Evolutionary conservation across 192 early-diverging fungal genomes (phyloP).

Genomic region (Chytriomyces confervae): DNA sequence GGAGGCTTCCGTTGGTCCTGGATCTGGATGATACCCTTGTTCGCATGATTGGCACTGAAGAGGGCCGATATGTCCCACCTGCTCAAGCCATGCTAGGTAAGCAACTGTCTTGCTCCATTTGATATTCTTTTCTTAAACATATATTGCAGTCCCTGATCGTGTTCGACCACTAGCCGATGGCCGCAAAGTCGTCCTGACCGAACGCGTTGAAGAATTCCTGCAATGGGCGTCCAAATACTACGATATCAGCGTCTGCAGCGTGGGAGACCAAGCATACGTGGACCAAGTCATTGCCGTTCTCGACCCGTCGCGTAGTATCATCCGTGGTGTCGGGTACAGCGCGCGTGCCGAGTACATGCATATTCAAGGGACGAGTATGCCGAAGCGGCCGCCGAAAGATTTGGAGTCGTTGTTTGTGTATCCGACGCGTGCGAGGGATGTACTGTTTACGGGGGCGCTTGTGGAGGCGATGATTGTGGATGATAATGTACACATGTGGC

Average conservation of each 20-base stretch:
- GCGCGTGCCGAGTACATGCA: conserved; percentile 73
- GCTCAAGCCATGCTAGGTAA: conserved; percentile 36
- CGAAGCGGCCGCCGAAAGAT: conserved; percentile 70
- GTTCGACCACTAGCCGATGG: conserved; percentile 66
- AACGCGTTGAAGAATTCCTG: conserved; percentile 73
- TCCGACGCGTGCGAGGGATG: conserved; percentile 40
- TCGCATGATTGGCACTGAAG: conserved; percentile 67
- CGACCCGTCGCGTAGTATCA: conserved; percentile 62
- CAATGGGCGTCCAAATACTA: conserved; percentile 69
- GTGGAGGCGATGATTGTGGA: conserved; percentile 71
- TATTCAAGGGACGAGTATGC: conserved; percentile 48
- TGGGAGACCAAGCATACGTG: conserved; percentile 81
- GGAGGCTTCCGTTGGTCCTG: conserved; percentile 72
- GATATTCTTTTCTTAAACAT: too few species aligned
- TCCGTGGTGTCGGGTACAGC: conserved; percentile 67
- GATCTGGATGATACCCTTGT: conserved; percentile 82
- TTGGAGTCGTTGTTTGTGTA: conserved; percentile 71
- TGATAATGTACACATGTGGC: conserved; percentile 76
- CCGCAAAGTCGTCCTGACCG: conserved; percentile 65
- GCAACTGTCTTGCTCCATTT: background rate
- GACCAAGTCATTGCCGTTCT: conserved; percentile 69
- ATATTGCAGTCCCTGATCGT: conserved; percentile 48
- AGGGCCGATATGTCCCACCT: conserved; percentile 67
- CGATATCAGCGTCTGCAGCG: conserved; percentile 78
- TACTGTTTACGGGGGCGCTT: conserved; percentile 14